Base-by-base conservation (phyloP, 202 grass and related monocot genomes). In the Schoenoplectus triqueter region DNA sequence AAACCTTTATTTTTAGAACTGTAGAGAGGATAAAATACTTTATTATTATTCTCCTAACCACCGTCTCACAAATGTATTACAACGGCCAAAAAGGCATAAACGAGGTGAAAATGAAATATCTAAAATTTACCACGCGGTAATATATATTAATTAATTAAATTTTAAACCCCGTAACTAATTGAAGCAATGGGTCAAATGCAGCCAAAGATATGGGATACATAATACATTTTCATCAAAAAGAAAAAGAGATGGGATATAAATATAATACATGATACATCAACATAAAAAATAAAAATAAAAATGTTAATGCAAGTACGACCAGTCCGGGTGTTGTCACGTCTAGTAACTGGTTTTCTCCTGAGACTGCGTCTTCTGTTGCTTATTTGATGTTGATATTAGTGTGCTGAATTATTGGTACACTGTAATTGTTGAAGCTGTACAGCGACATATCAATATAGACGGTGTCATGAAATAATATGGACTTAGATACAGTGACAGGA, bases 1-100 rank as follows among this genome's bases (percentile, higher is more conserved):
- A 78, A 78, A 55, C 7, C 15, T 15, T 61, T 31, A 31, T 78
- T 61, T 31, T 78, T 54, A 14, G 11, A 76, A 68, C 66, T 14
- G 14, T 47, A 70, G 14, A 60, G 15, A 78, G 7, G 55, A 61
- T 45, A 61, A 61, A 44, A 61, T 41, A 44, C 14, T 78, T 78
- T 10, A 18, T 61, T 45, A 13, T 31, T 0, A 5, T 19, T 10
- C 55, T 17, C n/a, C 11, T 57, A 52, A 48, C 31, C 31, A 31
- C 49, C 20, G 13, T 31, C 19, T 54, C 20, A 54, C 49, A 55
- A 31, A 41, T 39, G 21, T 57, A 39, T 14, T 3, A 39, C 10
- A 78, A 18, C 20, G 8, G 72, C 49, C 49, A 75, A 7, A 55
- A 39, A 55, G 72, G 14, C 5, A 14, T 5, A 22, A 2, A 42